phyloP scores from a whole-genome alignment of 768 basidiomycete genomes.

The Lactifluus pinguis region DNA sequence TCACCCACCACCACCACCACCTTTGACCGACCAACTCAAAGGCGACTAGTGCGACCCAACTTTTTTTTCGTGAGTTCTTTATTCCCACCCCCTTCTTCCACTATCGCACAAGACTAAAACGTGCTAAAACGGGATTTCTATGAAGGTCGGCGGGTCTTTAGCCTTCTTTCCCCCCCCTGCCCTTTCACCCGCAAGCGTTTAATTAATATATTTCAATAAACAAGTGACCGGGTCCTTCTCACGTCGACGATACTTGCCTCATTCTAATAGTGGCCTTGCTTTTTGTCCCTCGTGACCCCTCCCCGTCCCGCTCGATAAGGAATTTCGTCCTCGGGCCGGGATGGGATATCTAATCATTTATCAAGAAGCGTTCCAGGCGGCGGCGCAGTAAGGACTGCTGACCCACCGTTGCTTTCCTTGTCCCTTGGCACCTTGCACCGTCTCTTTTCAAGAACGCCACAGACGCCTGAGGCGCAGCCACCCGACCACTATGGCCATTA shows the following conservation, averaged over 20 bases:
- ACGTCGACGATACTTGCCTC: neutral
- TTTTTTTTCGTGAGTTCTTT: neutral
- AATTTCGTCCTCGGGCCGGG: neutral
- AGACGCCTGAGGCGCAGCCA: neutral
- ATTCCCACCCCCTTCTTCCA: neutral
- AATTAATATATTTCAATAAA: neutral
- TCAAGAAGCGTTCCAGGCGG: no score
- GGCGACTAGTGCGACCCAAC: neutral
- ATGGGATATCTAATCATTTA: neutral
- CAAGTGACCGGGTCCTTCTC: neutral
- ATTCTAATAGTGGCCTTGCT: neutral
- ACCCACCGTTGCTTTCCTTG: neutral
- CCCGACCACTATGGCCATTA: neutral
- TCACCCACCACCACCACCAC: no score
- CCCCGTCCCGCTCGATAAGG: no score
- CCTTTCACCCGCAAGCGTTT: neutral
- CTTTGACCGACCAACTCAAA: no score
- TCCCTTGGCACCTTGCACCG: neutral
- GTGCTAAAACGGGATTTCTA: neutral
- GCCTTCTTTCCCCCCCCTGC: neutral
- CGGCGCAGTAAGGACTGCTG: no score
- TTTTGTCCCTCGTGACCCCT: neutral
- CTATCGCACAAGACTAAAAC: neutral
- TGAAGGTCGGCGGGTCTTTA: neutral
- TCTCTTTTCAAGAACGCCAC: no score